Evolutionary conservation across 2,329 filamentous ascomycete species (phyloP), one percentile per base, ranked within the genome.

Genomic region (Ampelomyces quisqualis): DNA sequence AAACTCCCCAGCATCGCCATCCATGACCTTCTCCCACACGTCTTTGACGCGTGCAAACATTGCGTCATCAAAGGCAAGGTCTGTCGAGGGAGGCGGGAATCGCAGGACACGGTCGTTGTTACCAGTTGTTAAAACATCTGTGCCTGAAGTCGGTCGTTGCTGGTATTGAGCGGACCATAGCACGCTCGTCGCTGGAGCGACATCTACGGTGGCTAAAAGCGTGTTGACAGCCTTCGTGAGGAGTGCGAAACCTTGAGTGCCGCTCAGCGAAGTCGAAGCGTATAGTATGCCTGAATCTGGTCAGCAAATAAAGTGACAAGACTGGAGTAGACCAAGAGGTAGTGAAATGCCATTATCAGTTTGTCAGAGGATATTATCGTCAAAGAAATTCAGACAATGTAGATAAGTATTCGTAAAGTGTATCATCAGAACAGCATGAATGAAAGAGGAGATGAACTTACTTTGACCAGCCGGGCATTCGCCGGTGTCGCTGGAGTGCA

Each of bases 341-440:
- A 27, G 30, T 33, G 52, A 39, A 32, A 47, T 41, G 66, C 69
- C 75, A 71, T 73, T 60, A 81, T 94, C 89, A 95, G 89, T 74
- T 84, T 88, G 84, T 91, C 84, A 91, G 86, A 90, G 82, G 80
- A 77, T 77, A 50, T 68, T 77, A 79, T 93, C 90, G 83, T 94
- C 90, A 95, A 85, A 79, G 78, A 70, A 74, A 73, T 86, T 95
- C 91, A 90, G 91, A 87, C 90, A 97, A 97, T 96, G 91, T 97
- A 96, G 91, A 96, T 97, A 97, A 97, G 90, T 90, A 88, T 93
- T 94, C 79, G 71, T 77, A 76, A 72, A 70, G 73, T 79, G 39
- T 71, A 71, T 95, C 90, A 97, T 96, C 91, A 90, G 86, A 65
- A 77, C 78, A 77, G 41, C 46, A 45, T 32, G 23, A 38, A 27